Base-by-base conservation (phyloP, 225 moss, liverwort and hornwort genomes). In the Bryoerythrophyllum caledonicum region DNA sequence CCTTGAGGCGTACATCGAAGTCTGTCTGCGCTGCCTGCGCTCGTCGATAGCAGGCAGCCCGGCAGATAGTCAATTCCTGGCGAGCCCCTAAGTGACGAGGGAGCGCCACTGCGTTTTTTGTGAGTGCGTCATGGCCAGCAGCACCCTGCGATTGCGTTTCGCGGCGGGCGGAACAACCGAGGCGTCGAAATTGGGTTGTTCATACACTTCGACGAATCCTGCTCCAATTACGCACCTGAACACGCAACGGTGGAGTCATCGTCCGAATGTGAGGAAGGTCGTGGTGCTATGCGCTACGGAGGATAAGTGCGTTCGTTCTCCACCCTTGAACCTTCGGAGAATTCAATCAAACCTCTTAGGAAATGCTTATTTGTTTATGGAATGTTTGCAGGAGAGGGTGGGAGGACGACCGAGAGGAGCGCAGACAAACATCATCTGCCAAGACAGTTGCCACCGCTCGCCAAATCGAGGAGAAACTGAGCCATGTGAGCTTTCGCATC, bases 391-490 rank as follows among this genome's bases (percentile, higher is more conserved):
- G 84, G 43, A 82, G 67, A 49, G 66, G 60, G 20, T 74, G 85
- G 81, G 86, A 86, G 70, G 78, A 74, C 80, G 87, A 87, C 80
- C 85, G 89, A 32, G 87, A 82, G 75, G 82, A 82, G 71, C 90
- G 35, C 53, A 84, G 81, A 74, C 75, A 27, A 65, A 80, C 79
- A 73, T 68, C 84, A 72, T 84, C 81, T 58, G 91, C 82, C 59
- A 78, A 80, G 43, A 80, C 53, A 57, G 74, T 71, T 54, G 76
- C 81, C 68, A 52, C 84, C 27, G 78, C 78, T 52, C 75, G 83
- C 48, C 82, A 83, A 41, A 82, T 95, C 40, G 78, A 90, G 65
- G 88, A 87, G 63, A 99, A 89, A 79, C 30, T 97, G 73, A 77
- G 72, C 63, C 82, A 90, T 63, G 96, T 97, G 79, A 94, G 96